Percentiles rank a stretch among this genome's conserved stretches.
Conservation (phyloP, 306 rosid genomes). For the Rosa rugosa region DNA sequence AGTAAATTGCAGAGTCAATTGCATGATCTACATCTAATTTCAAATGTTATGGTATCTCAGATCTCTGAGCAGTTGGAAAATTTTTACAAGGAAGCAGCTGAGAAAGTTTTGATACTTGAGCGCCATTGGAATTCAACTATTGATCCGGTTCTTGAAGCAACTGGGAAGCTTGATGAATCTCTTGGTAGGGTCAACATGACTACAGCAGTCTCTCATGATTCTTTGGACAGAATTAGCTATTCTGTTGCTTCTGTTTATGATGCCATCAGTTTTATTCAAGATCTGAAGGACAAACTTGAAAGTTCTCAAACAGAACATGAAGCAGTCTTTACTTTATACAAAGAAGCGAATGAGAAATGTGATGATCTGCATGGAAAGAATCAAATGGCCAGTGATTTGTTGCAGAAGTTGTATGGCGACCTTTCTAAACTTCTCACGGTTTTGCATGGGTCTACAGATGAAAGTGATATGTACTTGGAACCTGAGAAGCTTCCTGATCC, state of each 20-base stretch:
- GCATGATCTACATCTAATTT: constrained; percentile 51
- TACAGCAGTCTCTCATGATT: constrained; percentile 25
- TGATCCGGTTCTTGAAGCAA: constrained; percentile 48
- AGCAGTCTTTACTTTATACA: constrained; percentile 41
- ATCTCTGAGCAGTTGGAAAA: constrained; percentile 54
- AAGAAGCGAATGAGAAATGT: constrained; percentile 53
- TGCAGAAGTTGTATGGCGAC: constrained; percentile 52
- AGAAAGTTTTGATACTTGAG: constrained; percentile 60
- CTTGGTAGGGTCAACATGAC: constrained; percentile 41
- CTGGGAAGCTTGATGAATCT: constrained; percentile 62
- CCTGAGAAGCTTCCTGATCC: constrained; percentile 52
- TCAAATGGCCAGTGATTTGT: constrained; percentile 49
- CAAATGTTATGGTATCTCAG: constrained; percentile 59
- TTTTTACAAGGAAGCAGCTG: constrained; percentile 60
- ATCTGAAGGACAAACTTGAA: constrained; percentile 62
- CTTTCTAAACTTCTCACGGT: constrained; percentile 48
- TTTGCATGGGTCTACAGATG: constrained; percentile 46
- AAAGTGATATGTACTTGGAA: constrained; percentile 41
- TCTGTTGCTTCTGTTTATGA: constrained; percentile 57
- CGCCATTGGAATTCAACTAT: constrained; percentile 54
- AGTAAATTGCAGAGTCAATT: constrained; percentile 49
- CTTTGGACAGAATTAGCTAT: constrained; percentile 29
- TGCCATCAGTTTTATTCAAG: constrained; percentile 61
- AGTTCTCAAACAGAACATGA: constrained; percentile 49
- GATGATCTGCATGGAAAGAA: constrained; percentile 62